Evolutionary conservation across 352 stramenopile genomes (phyloP).

Genomic region (Stramenopiles sp.): DNA sequence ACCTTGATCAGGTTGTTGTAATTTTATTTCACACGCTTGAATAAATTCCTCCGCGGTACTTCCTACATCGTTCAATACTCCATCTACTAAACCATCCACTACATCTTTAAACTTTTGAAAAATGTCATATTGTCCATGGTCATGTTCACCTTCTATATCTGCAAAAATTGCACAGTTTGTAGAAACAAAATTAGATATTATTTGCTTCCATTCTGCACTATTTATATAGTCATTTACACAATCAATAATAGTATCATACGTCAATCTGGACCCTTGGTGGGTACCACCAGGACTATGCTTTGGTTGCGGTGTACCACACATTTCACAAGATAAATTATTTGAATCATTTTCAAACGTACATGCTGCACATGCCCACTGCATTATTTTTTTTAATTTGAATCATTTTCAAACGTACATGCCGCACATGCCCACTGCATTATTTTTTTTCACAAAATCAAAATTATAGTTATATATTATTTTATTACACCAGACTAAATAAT

Average conservation of each 20-base stretch:
- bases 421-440: too few species aligned
- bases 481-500: too few species aligned
- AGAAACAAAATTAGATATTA: background rate
- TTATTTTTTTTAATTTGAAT: background rate
- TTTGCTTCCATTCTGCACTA: background rate
- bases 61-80: background rate
- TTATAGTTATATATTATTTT: too few species aligned
- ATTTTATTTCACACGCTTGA: background rate
- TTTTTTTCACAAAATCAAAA: too few species aligned
- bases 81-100: background rate
- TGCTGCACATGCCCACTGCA: background rate
- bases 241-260: background rate
- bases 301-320: background rate
- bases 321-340: background rate
- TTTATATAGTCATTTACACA: background rate
- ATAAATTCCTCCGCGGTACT: conserved; percentile 7
- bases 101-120: background rate
- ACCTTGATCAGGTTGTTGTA: background rate
- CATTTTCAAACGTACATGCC: background rate
- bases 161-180: conserved; percentile 2
- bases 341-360: background rate
- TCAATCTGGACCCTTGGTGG: background rate
- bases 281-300: background rate
- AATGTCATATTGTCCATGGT: background rate
- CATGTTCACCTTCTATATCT: conserved; percentile 4